These are phyloP conservation scores for Fraxinus nigra DNA, from an alignment of 305 asterid genomes.

Conservation along the genomic window DNA sequence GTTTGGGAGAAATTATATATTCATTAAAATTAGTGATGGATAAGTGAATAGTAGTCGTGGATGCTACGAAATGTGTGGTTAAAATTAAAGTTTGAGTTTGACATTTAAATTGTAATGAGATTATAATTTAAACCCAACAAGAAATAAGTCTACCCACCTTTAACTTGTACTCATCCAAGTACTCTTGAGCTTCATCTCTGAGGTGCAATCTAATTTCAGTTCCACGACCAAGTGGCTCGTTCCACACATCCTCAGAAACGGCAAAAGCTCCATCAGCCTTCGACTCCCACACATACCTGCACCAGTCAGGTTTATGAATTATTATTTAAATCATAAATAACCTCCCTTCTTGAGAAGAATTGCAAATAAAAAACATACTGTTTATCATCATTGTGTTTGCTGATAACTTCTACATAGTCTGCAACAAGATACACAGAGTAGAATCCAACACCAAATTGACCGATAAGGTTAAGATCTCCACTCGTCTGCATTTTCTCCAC, in stretches of 20 bases:
- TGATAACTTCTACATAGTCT: conserved; percentile 66
- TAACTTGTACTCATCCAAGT: conserved; percentile 65
- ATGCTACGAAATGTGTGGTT: neutral
- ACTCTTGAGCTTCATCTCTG: conserved; percentile 82
- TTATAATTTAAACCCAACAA: neutral
- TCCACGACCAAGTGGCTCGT: conserved; percentile 86
- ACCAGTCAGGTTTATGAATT: conserved; percentile 11
- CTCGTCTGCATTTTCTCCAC: conserved; percentile 84
- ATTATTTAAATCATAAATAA: neutral
- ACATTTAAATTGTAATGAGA: neutral
- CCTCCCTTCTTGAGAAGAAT: neutral
- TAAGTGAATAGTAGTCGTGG: neutral
- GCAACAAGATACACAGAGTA: conserved; percentile 60
- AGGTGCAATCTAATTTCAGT: conserved; percentile 79
- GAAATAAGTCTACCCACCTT: conserved; percentile 45
- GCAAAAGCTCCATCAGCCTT: conserved; percentile 91
- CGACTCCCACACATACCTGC: conserved; percentile 85
- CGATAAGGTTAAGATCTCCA: conserved; percentile 39
- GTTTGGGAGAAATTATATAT: neutral
- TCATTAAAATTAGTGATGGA: no score
- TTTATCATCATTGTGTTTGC: conserved; percentile 72
- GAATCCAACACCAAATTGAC: conserved; percentile 76
- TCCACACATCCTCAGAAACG: conserved; percentile 73
- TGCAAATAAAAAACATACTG: conserved; percentile 30
- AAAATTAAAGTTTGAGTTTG: no score